Conservation (phyloP, 129 eudicot species). For the Pulicaria dysenterica region DNA sequence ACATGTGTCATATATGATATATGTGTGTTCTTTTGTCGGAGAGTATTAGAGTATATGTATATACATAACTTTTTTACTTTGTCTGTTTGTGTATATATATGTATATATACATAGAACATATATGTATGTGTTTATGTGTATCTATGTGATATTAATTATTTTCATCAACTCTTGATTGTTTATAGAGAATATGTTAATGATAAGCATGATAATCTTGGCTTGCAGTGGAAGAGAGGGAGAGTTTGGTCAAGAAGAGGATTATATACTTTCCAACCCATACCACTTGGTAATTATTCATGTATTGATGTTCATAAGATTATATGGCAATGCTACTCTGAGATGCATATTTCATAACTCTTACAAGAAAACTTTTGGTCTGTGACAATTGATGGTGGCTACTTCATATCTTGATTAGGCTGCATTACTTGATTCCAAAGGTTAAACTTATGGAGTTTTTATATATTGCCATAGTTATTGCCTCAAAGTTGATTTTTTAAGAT, state of each 20-base stretch:
- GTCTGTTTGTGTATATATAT: no score
- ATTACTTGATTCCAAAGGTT: no score
- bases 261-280: slow-evolving; percentile 84
- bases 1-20: no score
- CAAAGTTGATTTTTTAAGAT: no score
- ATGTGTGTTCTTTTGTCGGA: no score
- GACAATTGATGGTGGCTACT: not conserved
- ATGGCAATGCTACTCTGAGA: slow-evolving; percentile 13
- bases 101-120: no score
- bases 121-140: no score
- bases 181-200: slow-evolving; percentile 6
- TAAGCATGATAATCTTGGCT: slow-evolving; percentile 30
- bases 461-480: no score
- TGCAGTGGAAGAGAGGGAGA: slow-evolving; percentile 90
- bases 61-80: no score
- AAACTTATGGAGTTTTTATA: no score
- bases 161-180: not conserved
- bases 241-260: slow-evolving; percentile 85
- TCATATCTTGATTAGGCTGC: no score
- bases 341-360: not conserved
- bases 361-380: not conserved
- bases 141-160: not conserved
- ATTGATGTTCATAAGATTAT: slow-evolving; percentile 19
- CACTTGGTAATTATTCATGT: slow-evolving; percentile 70
- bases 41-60: no score